Conservation (phyloP, 139 green algal species). For the Picochlorum sp. region DNA sequence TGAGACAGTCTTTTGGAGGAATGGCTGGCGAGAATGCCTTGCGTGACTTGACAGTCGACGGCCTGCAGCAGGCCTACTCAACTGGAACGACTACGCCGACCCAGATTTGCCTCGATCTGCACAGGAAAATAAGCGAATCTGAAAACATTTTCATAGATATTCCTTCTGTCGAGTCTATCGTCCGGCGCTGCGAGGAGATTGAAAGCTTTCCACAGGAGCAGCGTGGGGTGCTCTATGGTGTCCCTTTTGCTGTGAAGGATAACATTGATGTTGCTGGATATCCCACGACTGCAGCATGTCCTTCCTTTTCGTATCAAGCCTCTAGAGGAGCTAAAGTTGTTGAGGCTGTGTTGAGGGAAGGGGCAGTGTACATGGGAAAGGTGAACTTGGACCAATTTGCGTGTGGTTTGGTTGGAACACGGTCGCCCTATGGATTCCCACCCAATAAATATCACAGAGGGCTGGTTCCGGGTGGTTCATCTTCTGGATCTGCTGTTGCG, state of each 20-base stretch:
- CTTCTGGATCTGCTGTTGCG: slow-evolving; percentile 48
- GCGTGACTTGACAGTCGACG: not conserved
- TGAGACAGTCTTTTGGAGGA: too few relatives aligned
- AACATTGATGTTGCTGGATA: slow-evolving; percentile 68
- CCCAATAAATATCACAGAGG: slow-evolving; percentile 51
- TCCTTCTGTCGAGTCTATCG: too few relatives aligned
- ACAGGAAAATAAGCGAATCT: slow-evolving; percentile 18
- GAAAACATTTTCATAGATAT: slow-evolving; percentile 22
- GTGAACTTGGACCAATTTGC: slow-evolving; percentile 85
- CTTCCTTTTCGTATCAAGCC: slow-evolving; percentile 46
- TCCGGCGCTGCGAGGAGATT: slow-evolving; percentile 23
- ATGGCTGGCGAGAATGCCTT: too few relatives aligned
- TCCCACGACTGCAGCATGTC: slow-evolving; percentile 61
- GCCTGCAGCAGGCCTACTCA: slow-evolving; percentile 33
- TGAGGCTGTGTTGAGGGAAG: slow-evolving; percentile 41
- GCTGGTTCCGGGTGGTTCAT: slow-evolving; percentile 65
- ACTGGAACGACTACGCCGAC: slow-evolving; percentile 25
- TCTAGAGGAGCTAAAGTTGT: slow-evolving; percentile 30
- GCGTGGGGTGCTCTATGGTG: slow-evolving; percentile 47
- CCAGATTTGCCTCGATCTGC: slow-evolving; percentile 22
- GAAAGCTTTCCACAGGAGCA: slow-evolving; percentile 25
- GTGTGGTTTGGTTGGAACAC: slow-evolving; percentile 62
- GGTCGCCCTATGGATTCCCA: slow-evolving; percentile 54
- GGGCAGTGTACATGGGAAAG: slow-evolving; percentile 56
- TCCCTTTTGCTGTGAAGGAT: slow-evolving; percentile 73